phyloP scores from a whole-genome alignment of 257 asterid species.

The Handroanthus guayacan region DNA sequence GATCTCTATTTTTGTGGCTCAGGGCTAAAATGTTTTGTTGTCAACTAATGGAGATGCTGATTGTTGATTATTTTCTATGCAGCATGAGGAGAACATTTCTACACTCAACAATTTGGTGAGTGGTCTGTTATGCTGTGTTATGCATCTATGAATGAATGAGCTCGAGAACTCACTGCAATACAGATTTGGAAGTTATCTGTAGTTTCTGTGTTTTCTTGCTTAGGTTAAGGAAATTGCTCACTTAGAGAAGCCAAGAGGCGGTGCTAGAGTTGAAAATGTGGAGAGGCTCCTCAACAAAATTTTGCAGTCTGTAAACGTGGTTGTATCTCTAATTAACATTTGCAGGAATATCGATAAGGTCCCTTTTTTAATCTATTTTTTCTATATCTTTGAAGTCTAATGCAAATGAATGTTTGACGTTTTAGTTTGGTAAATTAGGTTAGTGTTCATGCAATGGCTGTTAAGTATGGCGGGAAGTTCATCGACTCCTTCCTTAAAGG shows the following conservation, averaged over 20 bases:
- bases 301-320: slow-evolving; percentile 70
- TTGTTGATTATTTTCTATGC: slow-evolving; percentile 45
- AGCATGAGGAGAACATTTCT: slow-evolving; percentile 86
- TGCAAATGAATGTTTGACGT: slow-evolving; percentile 31
- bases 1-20: background rate
- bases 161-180: background rate
- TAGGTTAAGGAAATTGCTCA: slow-evolving; percentile 70
- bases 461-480: slow-evolving; percentile 89
- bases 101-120: slow-evolving; percentile 74
- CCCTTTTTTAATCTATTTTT: slow-evolving; percentile 17
- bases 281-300: slow-evolving; percentile 63
- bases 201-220: slow-evolving; percentile 28
- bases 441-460: slow-evolving; percentile 76
- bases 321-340: slow-evolving; percentile 68
- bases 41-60: slow-evolving; percentile 37
- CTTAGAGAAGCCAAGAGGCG: slow-evolving; percentile 64
- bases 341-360: slow-evolving; percentile 82
- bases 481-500: slow-evolving; percentile 87
- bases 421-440: slow-evolving; percentile 53
- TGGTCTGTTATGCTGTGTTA: slow-evolving; percentile 35
- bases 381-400: slow-evolving; percentile 16
- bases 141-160: slow-evolving; percentile 13
- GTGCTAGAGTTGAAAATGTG: slow-evolving; percentile 52
- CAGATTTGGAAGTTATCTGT: slow-evolving; percentile 14
- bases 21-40: slow-evolving; percentile 28